These are phyloP conservation scores for Entomortierella parvispora DNA, from an alignment of 192 early-diverging fungal genomes.

Conservation along the genomic window DNA sequence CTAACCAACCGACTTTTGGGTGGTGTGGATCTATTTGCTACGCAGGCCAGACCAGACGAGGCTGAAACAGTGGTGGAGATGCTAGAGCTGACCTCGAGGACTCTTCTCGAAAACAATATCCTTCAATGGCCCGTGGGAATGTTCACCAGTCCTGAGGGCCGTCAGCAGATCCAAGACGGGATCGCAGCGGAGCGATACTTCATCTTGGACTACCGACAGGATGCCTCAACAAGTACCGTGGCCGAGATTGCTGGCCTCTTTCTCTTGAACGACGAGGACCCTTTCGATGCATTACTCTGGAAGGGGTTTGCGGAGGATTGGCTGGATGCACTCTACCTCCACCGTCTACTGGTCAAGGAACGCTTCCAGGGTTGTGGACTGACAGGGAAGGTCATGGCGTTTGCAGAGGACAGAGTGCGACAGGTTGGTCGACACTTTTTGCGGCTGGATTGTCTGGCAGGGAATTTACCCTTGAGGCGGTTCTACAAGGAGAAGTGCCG, in stretches of 20 bases:
- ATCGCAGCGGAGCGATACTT: slow-evolving; percentile 17
- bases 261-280: slow-evolving; percentile 21
- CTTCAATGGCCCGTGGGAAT: slow-evolving; percentile 37
- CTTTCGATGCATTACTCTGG: slow-evolving; percentile 35
- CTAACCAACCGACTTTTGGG: too few species aligned
- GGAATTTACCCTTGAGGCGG: slow-evolving; percentile 11
- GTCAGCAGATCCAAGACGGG: slow-evolving; percentile 3
- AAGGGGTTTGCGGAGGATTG: slow-evolving; percentile 11
- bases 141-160: slow-evolving; percentile 1
- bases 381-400: slow-evolving; percentile 18
- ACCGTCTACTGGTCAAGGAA: slow-evolving; percentile 28
- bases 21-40: too few species aligned
- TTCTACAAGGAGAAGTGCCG: slow-evolving; percentile 30
- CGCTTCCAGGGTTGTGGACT: slow-evolving; percentile 23
- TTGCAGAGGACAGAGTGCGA: slow-evolving; percentile 15
- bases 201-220: slow-evolving; percentile 18
- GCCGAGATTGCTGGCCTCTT: slow-evolving; percentile 24
- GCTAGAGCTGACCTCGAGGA: slow-evolving; percentile 16
- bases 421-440: slow-evolving; percentile 24
- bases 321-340: slow-evolving; percentile 38
- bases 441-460: slow-evolving; percentile 24
- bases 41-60: slow-evolving; percentile 23
- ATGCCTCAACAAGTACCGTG: neutral
- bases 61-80: slow-evolving; percentile 19
- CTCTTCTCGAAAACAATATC: slow-evolving; percentile 16